Percentiles rank a stretch among this genome's conserved stretches.
These are phyloP conservation scores for Elaeagnus macrophylla DNA, from an alignment of 306 rosid species.

Conservation along the genomic window DNA sequence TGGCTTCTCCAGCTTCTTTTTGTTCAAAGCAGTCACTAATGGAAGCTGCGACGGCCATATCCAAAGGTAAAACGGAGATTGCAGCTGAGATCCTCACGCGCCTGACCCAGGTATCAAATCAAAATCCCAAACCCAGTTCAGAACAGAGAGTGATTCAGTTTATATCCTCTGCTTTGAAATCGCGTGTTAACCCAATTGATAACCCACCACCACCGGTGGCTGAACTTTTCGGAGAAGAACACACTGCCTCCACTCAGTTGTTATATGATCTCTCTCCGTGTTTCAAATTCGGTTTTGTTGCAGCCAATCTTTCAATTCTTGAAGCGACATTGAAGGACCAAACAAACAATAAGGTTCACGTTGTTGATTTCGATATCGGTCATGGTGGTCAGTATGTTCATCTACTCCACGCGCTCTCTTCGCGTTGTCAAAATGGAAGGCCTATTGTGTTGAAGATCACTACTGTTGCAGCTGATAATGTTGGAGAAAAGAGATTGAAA, in stretches of 20 bases:
- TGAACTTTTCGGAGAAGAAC: constrained; percentile 47
- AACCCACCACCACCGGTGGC: constrained; percentile 33
- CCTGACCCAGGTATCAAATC: constrained; percentile 10
- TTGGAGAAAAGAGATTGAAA: constrained; percentile 32
- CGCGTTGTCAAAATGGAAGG: constrained; percentile 26
- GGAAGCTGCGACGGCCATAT: constrained; percentile 75
- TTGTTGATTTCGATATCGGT: constrained; percentile 80
- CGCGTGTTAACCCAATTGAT: constrained; percentile 35
- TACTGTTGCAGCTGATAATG: constrained; percentile 33
- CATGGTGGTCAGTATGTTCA: constrained; percentile 46
- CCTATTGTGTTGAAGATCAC: constrained; percentile 33
- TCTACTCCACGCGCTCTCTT: constrained; percentile 40
- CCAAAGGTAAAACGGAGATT: constrained; percentile 50
- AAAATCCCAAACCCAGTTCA: constrained; percentile 30
- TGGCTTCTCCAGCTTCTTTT: constrained; percentile 44
- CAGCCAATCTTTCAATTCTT: constrained; percentile 69
- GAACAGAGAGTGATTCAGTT: constrained; percentile 39
- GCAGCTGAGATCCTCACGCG: constrained; percentile 61
- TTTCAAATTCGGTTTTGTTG: constrained; percentile 49
- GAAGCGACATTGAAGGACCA: constrained; percentile 59
- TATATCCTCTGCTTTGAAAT: constrained; percentile 58
- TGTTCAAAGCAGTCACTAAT: constrained; percentile 50
- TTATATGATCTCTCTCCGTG: constrained; percentile 47
- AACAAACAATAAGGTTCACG: constrained; percentile 41
- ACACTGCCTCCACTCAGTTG: constrained; percentile 57